Conservation (phyloP, 345 rosid genomes). For the Acer saccharum region DNA sequence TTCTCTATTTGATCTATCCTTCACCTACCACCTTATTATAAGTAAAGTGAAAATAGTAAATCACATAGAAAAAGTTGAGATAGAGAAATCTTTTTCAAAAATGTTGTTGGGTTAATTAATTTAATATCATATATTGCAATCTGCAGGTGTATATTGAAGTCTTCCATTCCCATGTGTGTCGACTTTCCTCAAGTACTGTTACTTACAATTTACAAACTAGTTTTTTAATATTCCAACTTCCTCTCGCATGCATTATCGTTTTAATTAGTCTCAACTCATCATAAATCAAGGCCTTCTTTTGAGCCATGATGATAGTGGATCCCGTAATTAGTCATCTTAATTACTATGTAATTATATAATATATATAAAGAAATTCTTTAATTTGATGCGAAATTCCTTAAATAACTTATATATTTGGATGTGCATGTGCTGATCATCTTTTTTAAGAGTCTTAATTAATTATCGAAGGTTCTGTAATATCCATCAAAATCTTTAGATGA, state of each 20-base stretch:
- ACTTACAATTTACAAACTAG: neutral
- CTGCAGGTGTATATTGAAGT: neutral
- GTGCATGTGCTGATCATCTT: too few species aligned
- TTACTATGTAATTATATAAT: too few species aligned
- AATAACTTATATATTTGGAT: too few species aligned
- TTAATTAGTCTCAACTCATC: neutral
- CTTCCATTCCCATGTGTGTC: slow-evolving; percentile 23
- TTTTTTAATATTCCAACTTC: slow-evolving; percentile 21
- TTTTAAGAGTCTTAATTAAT: too few species aligned
- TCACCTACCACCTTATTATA: slow-evolving; percentile 4
- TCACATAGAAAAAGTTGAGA: neutral
- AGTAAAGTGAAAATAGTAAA: neutral
- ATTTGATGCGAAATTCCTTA: too few species aligned
- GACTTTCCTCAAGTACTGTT: slow-evolving; percentile 17
- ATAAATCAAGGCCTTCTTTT: neutral
- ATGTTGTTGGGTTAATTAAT: slow-evolving; percentile 21
- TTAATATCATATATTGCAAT: slow-evolving; percentile 8
- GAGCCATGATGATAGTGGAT: too few species aligned
- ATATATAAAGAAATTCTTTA: too few species aligned
- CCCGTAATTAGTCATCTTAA: too few species aligned
- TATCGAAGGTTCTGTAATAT: too few species aligned
- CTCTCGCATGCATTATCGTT: slow-evolving; percentile 36
- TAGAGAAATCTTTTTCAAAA: neutral
- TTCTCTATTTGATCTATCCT: neutral
- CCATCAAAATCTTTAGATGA: too few species aligned